These are phyloP conservation scores for Eucalyptus sideroxylon DNA, from an alignment of 345 rosid genomes.

Conservation along the genomic window DNA sequence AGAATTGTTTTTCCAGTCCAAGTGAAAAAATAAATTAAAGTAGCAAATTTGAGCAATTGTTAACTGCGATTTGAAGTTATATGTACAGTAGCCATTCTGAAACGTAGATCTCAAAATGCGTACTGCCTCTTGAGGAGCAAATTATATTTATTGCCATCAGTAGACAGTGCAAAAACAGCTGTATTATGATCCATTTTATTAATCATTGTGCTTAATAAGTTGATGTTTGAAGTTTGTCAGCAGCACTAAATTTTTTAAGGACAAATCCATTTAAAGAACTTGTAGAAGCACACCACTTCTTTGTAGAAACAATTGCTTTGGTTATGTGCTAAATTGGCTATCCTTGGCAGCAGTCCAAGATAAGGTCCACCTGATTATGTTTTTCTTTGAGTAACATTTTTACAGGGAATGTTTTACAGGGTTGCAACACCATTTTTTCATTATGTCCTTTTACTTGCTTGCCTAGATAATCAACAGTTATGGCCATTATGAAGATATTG, in stretches of 20 bases:
- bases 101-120: background rate
- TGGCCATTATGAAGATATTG: background rate
- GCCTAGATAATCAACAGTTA: background rate
- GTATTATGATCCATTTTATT: background rate
- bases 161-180: background rate
- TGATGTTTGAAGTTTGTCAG: background rate
- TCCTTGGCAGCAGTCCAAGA: background rate
- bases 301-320: background rate
- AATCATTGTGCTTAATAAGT: background rate
- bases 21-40: background rate
- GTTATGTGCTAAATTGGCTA: background rate
- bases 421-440: background rate
- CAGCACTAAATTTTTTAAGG: background rate
- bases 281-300: background rate
- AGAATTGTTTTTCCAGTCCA: background rate
- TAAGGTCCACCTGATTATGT: background rate
- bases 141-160: background rate
- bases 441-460: background rate
- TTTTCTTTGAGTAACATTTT: background rate
- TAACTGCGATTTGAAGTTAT: background rate
- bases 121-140: background rate
- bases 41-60: background rate
- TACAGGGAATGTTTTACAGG: background rate
- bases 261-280: background rate
- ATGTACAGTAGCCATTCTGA: background rate